A percentile compares a stretch with the other conserved stretches of the same genome.
phyloP scores from a whole-genome alignment of 2,329 filamentous ascomycete genomes.

The Colletotrichum lentis region DNA sequence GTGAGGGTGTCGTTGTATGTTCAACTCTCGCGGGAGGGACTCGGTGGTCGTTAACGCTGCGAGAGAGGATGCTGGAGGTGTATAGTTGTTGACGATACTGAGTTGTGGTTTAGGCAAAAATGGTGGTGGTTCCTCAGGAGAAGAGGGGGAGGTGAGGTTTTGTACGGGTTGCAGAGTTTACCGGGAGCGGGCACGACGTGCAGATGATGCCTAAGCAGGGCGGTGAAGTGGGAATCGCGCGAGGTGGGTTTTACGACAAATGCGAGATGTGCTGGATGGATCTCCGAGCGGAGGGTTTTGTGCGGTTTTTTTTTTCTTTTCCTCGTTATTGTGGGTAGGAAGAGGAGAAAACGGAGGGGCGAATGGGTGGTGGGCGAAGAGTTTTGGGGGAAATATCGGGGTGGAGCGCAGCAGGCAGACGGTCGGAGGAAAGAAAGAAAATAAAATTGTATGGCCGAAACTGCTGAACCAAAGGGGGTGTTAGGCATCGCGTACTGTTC shows the following conservation, averaged over 20 bases:
- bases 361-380: slow-evolving; percentile 12
- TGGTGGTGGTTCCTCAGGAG: slow-evolving; percentile 1
- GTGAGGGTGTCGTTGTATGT: slow-evolving; percentile 34
- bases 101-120: slow-evolving; percentile 6
- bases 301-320: slow-evolving; percentile 17
- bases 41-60: slow-evolving; percentile 30
- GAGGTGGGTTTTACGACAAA: slow-evolving; percentile 6
- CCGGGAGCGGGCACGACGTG: slow-evolving; percentile 11
- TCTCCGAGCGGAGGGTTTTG: slow-evolving; percentile 23
- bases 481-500: background rate
- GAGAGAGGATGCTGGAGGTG: slow-evolving; percentile 25
- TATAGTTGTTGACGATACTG: slow-evolving; percentile 9
- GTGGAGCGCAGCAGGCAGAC: slow-evolving; percentile 2
- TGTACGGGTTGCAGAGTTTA: slow-evolving; percentile 12
- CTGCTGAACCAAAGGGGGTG: background rate
- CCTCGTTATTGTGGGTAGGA: slow-evolving; percentile 18
- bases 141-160: slow-evolving; percentile 9
- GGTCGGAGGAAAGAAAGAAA: slow-evolving; percentile 1
- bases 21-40: slow-evolving; percentile 34
- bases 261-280: slow-evolving; percentile 22
- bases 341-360: slow-evolving; percentile 2
- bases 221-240: slow-evolving; percentile 12
- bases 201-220: slow-evolving; percentile 22
- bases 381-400: slow-evolving; percentile 9
- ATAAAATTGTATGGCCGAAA: background rate